A percentile compares a stretch with the other conserved stretches of the same genome.
Evolutionary conservation across 768 basidiomycete genomes (phyloP).

Genomic region (Daedaleopsis nitida): DNA sequence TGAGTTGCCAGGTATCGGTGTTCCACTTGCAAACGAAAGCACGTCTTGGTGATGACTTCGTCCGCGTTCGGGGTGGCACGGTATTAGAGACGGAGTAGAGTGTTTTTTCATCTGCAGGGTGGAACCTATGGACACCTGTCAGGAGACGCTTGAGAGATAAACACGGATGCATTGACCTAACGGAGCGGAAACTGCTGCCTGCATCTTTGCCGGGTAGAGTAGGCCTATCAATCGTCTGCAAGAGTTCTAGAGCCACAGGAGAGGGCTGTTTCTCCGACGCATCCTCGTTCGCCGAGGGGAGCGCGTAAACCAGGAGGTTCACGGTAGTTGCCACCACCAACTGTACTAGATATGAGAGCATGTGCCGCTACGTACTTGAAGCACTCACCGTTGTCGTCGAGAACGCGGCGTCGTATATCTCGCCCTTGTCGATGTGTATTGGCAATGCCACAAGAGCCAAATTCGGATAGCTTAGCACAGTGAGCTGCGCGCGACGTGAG

Average conservation of each 20-base stretch:
- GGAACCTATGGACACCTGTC: constrained; percentile 44
- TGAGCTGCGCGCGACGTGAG: constrained; percentile 19
- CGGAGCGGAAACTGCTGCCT: constrained; percentile 66
- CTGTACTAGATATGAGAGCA: constrained; percentile 37
- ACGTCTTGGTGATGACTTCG: constrained; percentile 56
- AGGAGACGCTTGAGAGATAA: constrained; percentile 11
- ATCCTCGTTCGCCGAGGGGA: constrained; percentile 46
- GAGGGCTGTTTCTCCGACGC: constrained; percentile 43
- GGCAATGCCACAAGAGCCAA: constrained; percentile 43
- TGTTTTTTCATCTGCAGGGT: constrained; percentile 50
- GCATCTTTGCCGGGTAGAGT: constrained; percentile 44
- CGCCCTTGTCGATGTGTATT: constrained; percentile 61
- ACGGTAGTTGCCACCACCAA: constrained; percentile 67
- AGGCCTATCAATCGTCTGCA: constrained; percentile 59
- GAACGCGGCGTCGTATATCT: constrained; percentile 88
- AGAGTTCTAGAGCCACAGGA: constrained; percentile 39
- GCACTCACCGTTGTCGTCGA: constrained; percentile 58
- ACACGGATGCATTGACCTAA: constrained; percentile 41
- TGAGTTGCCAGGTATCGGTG: constrained; percentile 64
- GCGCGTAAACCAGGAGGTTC: constrained; percentile 62
- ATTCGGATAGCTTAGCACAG: constrained; percentile 28
- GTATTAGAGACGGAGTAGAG: constrained; percentile 78
- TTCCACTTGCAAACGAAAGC: constrained; percentile 78
- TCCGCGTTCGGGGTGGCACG: constrained; percentile 55
- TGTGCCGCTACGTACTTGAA: neutral